Evolutionary conservation across 1,284 basidiomycete genomes (phyloP).

Genomic region (Trichosporon asahii): DNA sequence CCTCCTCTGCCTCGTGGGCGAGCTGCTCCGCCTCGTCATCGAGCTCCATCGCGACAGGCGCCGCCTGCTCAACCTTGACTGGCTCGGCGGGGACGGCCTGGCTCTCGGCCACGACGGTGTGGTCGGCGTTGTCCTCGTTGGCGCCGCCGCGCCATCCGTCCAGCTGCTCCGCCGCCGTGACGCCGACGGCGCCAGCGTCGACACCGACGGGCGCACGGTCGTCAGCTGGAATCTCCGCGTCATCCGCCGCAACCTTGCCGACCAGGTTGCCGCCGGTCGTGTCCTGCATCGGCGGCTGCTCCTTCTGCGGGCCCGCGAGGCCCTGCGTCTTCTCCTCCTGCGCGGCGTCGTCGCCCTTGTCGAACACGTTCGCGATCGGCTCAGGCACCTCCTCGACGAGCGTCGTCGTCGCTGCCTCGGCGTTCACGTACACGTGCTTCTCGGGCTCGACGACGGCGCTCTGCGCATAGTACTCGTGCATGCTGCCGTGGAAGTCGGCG

Average conservation of each 20-base stretch:
- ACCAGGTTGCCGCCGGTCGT: slow-evolving; percentile 27
- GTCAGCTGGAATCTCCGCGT: slow-evolving; percentile 34
- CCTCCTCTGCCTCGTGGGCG: slow-evolving; percentile 34
- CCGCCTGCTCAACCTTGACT: slow-evolving; percentile 2
- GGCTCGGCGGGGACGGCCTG: neutral
- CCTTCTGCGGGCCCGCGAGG: slow-evolving; percentile 41
- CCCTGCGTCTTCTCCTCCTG: slow-evolving; percentile 48
- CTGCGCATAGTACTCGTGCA: slow-evolving; percentile 34
- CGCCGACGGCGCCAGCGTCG: slow-evolving; percentile 48
- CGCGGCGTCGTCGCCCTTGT: slow-evolving; percentile 35
- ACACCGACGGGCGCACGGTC: slow-evolving; percentile 48
- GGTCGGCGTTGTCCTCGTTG: slow-evolving; percentile 37
- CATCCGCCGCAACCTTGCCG: slow-evolving; percentile 10
- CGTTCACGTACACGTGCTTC: slow-evolving; percentile 29
- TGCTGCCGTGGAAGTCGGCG: slow-evolving; percentile 44
- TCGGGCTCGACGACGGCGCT: slow-evolving; percentile 22
- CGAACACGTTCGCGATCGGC: slow-evolving; percentile 50
- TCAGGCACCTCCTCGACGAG: slow-evolving; percentile 44
- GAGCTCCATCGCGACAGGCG: slow-evolving; percentile 32
- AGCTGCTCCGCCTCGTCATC: slow-evolving; percentile 41
- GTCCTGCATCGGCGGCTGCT: slow-evolving; percentile 39
- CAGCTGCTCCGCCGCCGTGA: slow-evolving; percentile 40
- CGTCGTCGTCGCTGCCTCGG: slow-evolving; percentile 33
- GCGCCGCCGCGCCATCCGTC: slow-evolving; percentile 52
- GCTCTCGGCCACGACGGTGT: neutral